Evolutionary conservation across 169 alveolate species (phyloP).

Genomic region (Plasmodium berghei): DNA sequence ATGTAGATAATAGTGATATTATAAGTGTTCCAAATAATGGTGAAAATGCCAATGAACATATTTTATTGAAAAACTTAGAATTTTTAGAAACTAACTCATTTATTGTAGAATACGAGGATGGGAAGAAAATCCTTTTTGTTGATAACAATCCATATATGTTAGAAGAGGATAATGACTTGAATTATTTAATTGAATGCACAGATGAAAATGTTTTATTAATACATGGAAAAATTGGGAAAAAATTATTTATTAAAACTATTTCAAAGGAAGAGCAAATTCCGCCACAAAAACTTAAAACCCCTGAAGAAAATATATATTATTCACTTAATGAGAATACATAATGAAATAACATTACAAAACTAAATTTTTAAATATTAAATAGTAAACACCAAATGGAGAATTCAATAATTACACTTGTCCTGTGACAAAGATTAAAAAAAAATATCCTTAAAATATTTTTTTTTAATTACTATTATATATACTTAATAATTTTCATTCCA

Average conservation of each 20-base stretch:
- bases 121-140: constrained; percentile 26
- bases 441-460: too few relatives aligned
- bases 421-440: too few relatives aligned
- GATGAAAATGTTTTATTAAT: constrained; percentile 29
- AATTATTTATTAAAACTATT: constrained; percentile 34
- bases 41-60: constrained; percentile 1
- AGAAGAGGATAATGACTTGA: constrained; percentile 34
- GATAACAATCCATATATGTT: constrained; percentile 47
- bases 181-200: constrained; percentile 49
- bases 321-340: constrained; percentile 27
- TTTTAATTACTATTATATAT: too few relatives aligned
- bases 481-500: too few relatives aligned
- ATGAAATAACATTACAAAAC: too few relatives aligned
- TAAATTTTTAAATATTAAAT: too few relatives aligned
- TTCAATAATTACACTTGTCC: too few relatives aligned
- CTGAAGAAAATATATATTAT: constrained; percentile 10
- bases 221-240: constrained; percentile 34
- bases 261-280: constrained; percentile 20
- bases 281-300: neutral
- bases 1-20: constrained; percentile 17
- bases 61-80: constrained; percentile 15
- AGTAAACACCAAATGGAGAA: too few relatives aligned
- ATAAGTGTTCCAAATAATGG: constrained; percentile 32
- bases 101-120: constrained; percentile 51
- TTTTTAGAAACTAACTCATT: constrained; percentile 39